These are phyloP conservation scores for Macrophomina tecta DNA, from an alignment of 2,329 filamentous ascomycete genomes.

Conservation along the genomic window DNA sequence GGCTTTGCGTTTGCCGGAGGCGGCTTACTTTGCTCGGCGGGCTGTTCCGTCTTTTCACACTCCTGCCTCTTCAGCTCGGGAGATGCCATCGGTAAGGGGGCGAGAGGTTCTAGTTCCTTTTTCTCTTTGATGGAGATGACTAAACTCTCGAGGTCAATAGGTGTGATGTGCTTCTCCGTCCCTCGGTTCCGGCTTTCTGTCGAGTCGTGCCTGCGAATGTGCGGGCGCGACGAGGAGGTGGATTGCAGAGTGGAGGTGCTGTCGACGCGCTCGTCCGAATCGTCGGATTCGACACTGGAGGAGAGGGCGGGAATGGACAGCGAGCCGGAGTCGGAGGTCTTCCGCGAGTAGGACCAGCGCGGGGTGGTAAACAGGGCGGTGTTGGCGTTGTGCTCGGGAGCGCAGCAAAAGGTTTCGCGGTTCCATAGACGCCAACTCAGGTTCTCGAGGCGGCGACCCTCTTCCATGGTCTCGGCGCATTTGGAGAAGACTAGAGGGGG, in stretches of 20 bases:
- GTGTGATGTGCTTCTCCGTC: slow-evolving; percentile 87
- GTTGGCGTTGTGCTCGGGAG: slow-evolving; percentile 57
- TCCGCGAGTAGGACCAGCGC: slow-evolving; percentile 42
- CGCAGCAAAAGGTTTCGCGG: slow-evolving; percentile 88
- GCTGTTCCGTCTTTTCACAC: slow-evolving; percentile 52
- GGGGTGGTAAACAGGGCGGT: slow-evolving; percentile 31
- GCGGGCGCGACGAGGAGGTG: slow-evolving; percentile 65
- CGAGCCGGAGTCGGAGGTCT: slow-evolving; percentile 30
- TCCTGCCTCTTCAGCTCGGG: slow-evolving; percentile 28
- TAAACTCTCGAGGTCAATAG: slow-evolving; percentile 91
- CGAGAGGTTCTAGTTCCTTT: slow-evolving; percentile 67
- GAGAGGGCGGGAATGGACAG: slow-evolving; percentile 52
- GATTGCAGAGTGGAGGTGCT: slow-evolving; percentile 55
- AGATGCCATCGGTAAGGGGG: slow-evolving; percentile 51
- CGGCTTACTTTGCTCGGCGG: slow-evolving; percentile 45
- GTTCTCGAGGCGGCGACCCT: slow-evolving; percentile 91
- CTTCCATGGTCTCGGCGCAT: slow-evolving; percentile 91
- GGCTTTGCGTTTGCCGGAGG: slow-evolving; percentile 42
- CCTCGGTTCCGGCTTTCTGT: slow-evolving; percentile 72
- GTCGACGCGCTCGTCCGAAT: slow-evolving; percentile 45
- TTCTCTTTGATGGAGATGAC: slow-evolving; percentile 90
- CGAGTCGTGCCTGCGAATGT: slow-evolving; percentile 74
- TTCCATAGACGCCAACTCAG: slow-evolving; percentile 96
- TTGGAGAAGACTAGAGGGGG: slow-evolving; percentile 78
- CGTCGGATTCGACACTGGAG: slow-evolving; percentile 52